Evolutionary conservation across 164 flowering plant genomes (phyloP).

Genomic region (Annona cherimola): DNA sequence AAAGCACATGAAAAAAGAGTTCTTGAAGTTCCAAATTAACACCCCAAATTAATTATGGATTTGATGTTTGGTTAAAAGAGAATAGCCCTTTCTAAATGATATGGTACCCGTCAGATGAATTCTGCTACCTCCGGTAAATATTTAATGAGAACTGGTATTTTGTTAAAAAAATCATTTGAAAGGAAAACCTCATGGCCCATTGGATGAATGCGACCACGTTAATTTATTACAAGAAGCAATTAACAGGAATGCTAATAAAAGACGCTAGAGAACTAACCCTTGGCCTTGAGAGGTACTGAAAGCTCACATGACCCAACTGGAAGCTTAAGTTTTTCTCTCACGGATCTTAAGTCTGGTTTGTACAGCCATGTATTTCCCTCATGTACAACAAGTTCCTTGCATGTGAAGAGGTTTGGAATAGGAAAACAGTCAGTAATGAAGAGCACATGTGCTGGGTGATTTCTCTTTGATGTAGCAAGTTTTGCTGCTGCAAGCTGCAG

Average conservation of each 20-base stretch:
- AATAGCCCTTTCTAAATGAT: not conserved
- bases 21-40: not conserved
- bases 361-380: constrained; percentile 44
- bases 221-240: not conserved
- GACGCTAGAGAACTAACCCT: constrained; percentile 30
- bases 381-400: constrained; percentile 48
- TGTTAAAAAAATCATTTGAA: too few species aligned
- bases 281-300: constrained; percentile 36
- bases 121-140: too few species aligned
- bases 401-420: constrained; percentile 48
- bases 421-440: constrained; percentile 52
- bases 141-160: too few species aligned
- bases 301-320: constrained; percentile 65
- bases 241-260: not conserved
- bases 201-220: too few species aligned
- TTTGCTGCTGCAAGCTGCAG: constrained; percentile 58
- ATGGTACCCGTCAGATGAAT: too few species aligned
- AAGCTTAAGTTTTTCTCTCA: constrained; percentile 44
- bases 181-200: too few species aligned
- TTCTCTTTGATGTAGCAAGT: constrained; percentile 39
- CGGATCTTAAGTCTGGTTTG: constrained; percentile 29
- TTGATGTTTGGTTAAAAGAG: not conserved
- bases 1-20: not conserved
- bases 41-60: not conserved
- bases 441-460: constrained; percentile 33